phyloP scores from a whole-genome alignment of 2,329 filamentous ascomycete species.

The Pseudogymnoascus sp. region DNA sequence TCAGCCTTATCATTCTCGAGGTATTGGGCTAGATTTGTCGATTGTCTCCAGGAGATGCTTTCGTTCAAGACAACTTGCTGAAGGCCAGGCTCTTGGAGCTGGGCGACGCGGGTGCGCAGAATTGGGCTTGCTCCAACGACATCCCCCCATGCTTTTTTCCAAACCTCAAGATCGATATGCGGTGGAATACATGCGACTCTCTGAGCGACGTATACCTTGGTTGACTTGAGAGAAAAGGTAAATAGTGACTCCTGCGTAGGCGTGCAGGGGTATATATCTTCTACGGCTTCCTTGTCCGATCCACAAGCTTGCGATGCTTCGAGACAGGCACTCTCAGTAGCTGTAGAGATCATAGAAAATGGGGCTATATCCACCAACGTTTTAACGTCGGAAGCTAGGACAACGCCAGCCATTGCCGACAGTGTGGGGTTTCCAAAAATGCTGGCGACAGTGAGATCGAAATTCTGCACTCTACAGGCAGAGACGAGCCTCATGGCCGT shows the following conservation, averaged over 20 bases:
- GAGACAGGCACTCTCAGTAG: conserved; percentile 13
- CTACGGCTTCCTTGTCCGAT: conserved; percentile 17
- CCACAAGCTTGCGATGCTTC: conserved; percentile 22
- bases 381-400: conserved; percentile 23
- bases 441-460: conserved; percentile 33
- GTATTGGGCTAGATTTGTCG: conserved; percentile 19
- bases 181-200: conserved; percentile 19
- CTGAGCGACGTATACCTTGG: conserved; percentile 30
- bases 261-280: conserved; percentile 33
- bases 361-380: conserved; percentile 19
- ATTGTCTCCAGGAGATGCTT: conserved; percentile 15
- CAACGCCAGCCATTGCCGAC: conserved; percentile 35
- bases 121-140: conserved; percentile 24
- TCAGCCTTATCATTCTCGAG: conserved; percentile 15
- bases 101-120: conserved; percentile 28
- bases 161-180: conserved; percentile 17
- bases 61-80: conserved; percentile 20
- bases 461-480: conserved; percentile 27
- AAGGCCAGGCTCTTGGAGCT: conserved; percentile 24
- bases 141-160: conserved; percentile 25
- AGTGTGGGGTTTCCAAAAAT: conserved; percentile 36
- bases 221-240: conserved; percentile 26
- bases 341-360: conserved; percentile 21
- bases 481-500: conserved; percentile 37
- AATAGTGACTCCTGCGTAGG: conserved; percentile 32